Conservation (phyloP, 2,329 filamentous ascomycete genomes). For the Monosporascus sp. region DNA sequence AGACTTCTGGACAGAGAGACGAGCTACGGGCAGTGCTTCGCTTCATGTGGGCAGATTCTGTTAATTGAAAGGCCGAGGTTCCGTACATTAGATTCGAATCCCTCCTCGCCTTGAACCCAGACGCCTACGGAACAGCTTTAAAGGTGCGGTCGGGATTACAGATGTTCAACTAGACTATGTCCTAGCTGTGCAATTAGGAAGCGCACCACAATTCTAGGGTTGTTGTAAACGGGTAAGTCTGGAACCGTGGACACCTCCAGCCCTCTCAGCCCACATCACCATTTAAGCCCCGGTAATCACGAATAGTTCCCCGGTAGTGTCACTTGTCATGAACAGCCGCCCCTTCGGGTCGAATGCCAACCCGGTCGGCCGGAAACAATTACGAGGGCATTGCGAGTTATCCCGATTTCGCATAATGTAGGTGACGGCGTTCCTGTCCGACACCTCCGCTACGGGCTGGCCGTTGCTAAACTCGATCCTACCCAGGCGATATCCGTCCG, state of each 20-base stretch:
- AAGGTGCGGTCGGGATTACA: not conserved
- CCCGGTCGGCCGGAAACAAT: conserved; percentile 59
- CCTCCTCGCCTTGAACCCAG: too few relatives aligned
- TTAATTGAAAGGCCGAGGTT: too few relatives aligned
- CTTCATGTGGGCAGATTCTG: too few relatives aligned
- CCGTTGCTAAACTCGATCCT: conserved; percentile 37
- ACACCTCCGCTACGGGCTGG: conserved; percentile 31
- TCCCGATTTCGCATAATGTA: conserved; percentile 53
- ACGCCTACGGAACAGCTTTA: not conserved
- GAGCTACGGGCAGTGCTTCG: too few relatives aligned
- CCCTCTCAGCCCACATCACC: not conserved
- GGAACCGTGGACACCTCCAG: not conserved
- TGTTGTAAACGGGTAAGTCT: not conserved
- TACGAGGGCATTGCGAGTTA: conserved; percentile 44
- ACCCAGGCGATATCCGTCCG: conserved; percentile 13
- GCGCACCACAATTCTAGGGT: not conserved
- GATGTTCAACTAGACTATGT: not conserved
- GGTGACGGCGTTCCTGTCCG: conserved; percentile 42
- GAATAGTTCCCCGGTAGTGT: conserved; percentile 11
- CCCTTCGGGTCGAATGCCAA: conserved; percentile 33
- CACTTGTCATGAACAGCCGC: conserved; percentile 11
- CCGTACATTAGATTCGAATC: too few relatives aligned
- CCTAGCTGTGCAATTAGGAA: not conserved
- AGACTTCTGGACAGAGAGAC: too few relatives aligned
- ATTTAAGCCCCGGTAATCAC: conserved; percentile 1